Conservation (phyloP, 345 rosid genomes). For the Hibiscus syriacus region DNA sequence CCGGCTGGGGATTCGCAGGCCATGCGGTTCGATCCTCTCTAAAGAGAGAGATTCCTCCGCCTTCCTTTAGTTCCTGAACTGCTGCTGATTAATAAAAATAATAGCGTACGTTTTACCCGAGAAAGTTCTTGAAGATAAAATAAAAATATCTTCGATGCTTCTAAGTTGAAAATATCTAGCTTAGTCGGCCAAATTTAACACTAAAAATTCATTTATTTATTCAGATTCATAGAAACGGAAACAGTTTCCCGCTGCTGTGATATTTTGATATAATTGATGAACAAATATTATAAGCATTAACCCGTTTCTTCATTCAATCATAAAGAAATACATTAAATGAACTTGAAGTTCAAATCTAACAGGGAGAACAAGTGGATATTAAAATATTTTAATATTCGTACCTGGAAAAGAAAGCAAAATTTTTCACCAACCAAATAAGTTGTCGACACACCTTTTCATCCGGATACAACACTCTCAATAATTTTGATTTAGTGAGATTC, state of each 20-base stretch:
- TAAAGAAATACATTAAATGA: too few species aligned
- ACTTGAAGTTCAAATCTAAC: constrained; percentile 12
- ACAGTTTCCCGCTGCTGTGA: background rate
- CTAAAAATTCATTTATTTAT: background rate
- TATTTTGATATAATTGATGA: background rate
- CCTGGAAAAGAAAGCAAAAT: background rate
- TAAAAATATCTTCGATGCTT: background rate
- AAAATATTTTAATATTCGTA: background rate
- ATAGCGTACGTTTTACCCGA: background rate
- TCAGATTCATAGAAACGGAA: background rate
- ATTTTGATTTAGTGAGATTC: too few species aligned
- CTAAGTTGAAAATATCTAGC: background rate
- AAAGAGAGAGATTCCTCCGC: constrained; percentile 1
- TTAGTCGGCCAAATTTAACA: background rate
- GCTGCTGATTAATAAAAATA: background rate
- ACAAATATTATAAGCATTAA: background rate
- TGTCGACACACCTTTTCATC: too few species aligned
- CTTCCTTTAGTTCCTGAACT: background rate
- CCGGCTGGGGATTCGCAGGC: constrained; percentile 46
- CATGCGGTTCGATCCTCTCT: constrained; percentile 26
- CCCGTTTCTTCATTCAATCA: too few species aligned
- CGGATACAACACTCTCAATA: too few species aligned
- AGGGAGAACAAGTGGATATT: background rate
- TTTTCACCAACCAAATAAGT: constrained; percentile 17
- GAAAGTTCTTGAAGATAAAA: constrained; percentile 1